Evolutionary conservation across 257 asterid genomes (phyloP), one percentile per base, ranked within the genome.

Genomic region (Solanum pimpinellifolium): DNA sequence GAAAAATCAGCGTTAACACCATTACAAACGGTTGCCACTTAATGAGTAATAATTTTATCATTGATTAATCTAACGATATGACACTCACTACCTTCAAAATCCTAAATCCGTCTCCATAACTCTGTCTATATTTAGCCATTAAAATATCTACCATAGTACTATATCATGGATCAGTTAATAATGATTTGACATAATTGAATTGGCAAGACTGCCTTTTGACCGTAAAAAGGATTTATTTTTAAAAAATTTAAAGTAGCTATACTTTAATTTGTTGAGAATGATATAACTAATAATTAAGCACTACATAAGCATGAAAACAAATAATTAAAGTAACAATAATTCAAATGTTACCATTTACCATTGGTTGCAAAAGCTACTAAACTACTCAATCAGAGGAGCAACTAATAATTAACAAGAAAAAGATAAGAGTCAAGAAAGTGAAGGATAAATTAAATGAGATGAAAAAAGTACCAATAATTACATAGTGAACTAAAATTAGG

Each of bases 221-320:
- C n/a, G 25, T 42, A 78, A 78, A 77, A 25, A 25, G 9, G 25
- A 20, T 20, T 35, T 70, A 3, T 29, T 20, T 20, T 9, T 9
- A 33, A 9, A 33, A 33, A 33, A 33, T 3, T 33, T 33, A 33
- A 33, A 10, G 21, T 42, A 25, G 62, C 15, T 42, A 42, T 16
- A 15, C 60, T 16, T 52, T 52, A 52, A 59, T 42, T 77, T 77
- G 5, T 25, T 77, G 83, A 42, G 62, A 44, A 42, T 25, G 83
- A 77, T 23, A 69, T 29, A 69, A 31, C 42, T 31, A 69, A 69
- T 31, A 69, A 39, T 42, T 69, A 75, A 76, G 60, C 83, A 76
- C 59, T 14, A 76, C 23, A 23, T 76, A 76, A 42, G 41, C 84
- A 78, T 44, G 65, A 35, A 77, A 78, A 78, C 84, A 78, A 25